Evolutionary conservation across 2,329 filamentous ascomycete species (phyloP), one percentile per base, ranked within the genome.

Genomic region (Diplodia mutila): DNA sequence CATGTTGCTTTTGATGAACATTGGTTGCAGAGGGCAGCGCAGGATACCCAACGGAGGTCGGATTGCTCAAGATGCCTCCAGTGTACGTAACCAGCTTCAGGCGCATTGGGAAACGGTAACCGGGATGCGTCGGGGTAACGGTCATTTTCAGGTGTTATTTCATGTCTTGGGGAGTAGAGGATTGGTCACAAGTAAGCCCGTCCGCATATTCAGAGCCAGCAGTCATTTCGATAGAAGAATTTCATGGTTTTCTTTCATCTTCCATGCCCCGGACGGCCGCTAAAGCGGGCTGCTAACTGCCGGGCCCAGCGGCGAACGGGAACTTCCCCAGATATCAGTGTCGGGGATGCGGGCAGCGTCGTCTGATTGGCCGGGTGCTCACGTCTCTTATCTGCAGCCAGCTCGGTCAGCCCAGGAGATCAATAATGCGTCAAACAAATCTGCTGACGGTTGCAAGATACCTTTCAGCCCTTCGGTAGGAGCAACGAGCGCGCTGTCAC

Each of bases 351-450:
- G 55, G 39, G 18, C 37, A 48, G 21, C 37, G 14, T 18, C 46
- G n/a, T 37, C 25, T 63, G 59, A 63, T 63, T 63, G 59, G 59
- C 46, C n/a, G 4, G 16, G 49, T 63, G 42, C 27, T 63, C 46
- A 63, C 46, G 16, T 46, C 42, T 51, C 59, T 63, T 63, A 63
- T 63, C 59, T 63, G 59, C 59, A 59, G n/a, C 23, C 18, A 16
- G 27, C 27, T 51, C 27, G 39, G 37, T 18, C 42, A 37, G 46
- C 59, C 42, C 39, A 51, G 29, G 25, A 11, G 23, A 46, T 61
- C 37, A 61, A 5, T 61, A 46, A 61, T 61, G 55, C 23, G 39
- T 23, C n/a, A 49, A 48, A 21, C 57, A 32, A 61, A 61, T 49
- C 57, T 39, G n/a, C 39, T 32, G 57, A 61, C 5, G 2, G 27